These are phyloP conservation scores for Astrothelium macrocarpum DNA, from an alignment of 495 filamentous ascomycete species.

Conservation along the genomic window DNA sequence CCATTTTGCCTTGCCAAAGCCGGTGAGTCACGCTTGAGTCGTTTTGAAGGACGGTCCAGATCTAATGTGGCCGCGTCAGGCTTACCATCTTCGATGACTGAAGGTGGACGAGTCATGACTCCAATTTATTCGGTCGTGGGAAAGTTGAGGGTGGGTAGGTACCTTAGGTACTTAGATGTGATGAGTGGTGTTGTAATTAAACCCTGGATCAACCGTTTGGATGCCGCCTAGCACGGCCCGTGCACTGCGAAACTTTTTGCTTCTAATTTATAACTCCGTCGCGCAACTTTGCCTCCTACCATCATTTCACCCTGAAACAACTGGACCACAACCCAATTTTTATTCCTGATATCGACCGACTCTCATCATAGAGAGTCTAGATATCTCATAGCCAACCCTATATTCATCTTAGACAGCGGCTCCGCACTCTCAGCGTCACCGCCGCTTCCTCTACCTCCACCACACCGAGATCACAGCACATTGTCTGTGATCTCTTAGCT, in stretches of 20 bases:
- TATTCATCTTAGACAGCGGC: constrained; percentile 22
- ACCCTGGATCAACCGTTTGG: not conserved
- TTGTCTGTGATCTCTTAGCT: constrained; percentile 61
- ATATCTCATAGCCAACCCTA: constrained; percentile 28
- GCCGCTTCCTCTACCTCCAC: constrained; percentile 25
- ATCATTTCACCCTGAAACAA: constrained; percentile 12
- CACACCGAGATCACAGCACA: constrained; percentile 44
- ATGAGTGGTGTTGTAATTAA: not conserved
- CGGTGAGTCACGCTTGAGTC: constrained; percentile 17
- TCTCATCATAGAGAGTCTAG: constrained; percentile 30
- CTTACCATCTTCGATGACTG: not conserved
- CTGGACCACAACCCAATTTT: constrained; percentile 12
- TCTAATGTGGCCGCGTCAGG: not conserved
- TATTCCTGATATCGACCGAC: constrained; percentile 28
- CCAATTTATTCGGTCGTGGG: not conserved
- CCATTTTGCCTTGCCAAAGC: constrained; percentile 8
- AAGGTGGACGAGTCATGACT: not conserved
- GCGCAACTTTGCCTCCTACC: constrained; percentile 8
- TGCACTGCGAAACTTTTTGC: constrained; percentile 5
- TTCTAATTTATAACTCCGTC: constrained; percentile 1
- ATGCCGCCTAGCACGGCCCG: not conserved
- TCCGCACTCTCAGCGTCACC: constrained; percentile 27
- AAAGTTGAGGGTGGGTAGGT: not conserved
- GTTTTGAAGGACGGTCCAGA: constrained; percentile 22
- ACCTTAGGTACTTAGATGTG: not conserved